phyloP scores from a whole-genome alignment of 2,329 filamentous ascomycete species.

The Aureobasidium namibiae region DNA sequence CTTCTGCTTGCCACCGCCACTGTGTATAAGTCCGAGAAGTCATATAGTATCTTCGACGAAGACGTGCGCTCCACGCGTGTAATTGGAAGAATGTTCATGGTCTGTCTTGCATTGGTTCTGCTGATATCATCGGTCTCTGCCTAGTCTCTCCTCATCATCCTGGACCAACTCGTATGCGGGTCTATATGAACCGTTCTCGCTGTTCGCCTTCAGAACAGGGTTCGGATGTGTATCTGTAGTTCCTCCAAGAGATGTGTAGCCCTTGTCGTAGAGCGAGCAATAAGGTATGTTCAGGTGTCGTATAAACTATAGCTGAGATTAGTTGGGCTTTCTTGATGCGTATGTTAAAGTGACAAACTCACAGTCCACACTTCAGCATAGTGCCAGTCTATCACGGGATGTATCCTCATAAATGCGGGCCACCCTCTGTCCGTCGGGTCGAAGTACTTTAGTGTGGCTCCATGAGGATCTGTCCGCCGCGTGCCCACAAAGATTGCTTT shows the following conservation, averaged over 20 bases:
- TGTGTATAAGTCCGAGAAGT: neutral
- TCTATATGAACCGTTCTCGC: slow-evolving; percentile 41
- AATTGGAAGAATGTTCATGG: neutral
- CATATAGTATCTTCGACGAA: no score
- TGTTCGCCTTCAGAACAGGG: slow-evolving; percentile 51
- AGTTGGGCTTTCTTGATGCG: neutral
- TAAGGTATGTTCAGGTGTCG: slow-evolving; percentile 72
- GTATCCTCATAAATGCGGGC: slow-evolving; percentile 86
- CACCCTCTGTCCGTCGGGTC: slow-evolving; percentile 82
- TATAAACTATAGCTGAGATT: slow-evolving; percentile 53
- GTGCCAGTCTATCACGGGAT: slow-evolving; percentile 97
- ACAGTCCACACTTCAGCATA: slow-evolving; percentile 92
- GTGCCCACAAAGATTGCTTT: slow-evolving; percentile 83
- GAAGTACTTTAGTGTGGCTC: slow-evolving; percentile 69
- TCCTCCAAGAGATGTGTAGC: slow-evolving; percentile 89
- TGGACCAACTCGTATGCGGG: slow-evolving; percentile 69
- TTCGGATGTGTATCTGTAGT: slow-evolving; percentile 85
- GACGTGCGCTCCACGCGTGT: no score
- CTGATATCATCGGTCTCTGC: slow-evolving; percentile 45
- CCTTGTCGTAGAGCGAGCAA: slow-evolving; percentile 77
- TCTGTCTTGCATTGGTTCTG: neutral
- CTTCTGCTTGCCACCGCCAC: neutral
- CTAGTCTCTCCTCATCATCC: slow-evolving; percentile 71
- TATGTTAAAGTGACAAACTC: slow-evolving; percentile 31
- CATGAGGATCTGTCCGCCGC: slow-evolving; percentile 84